Percentiles rank a stretch among this genome's conserved stretches.
Evolutionary conservation across 306 rosid genomes (phyloP).

Genomic region (Pterocarpus macrocarpus): DNA sequence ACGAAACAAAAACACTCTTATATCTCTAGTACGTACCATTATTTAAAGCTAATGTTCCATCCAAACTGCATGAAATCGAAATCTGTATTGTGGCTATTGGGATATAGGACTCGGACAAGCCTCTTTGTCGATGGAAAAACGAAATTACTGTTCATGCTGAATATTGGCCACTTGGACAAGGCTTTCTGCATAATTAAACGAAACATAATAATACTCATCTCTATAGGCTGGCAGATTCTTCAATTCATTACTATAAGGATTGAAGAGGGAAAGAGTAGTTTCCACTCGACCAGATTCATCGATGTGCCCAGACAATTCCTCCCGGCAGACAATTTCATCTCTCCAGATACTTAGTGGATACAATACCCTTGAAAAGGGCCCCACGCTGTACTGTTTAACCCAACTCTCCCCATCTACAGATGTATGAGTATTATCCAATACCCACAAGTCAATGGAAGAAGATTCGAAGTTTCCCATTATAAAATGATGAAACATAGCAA

Average conservation of each 20-base stretch:
- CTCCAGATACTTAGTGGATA: slow-evolving; percentile 30
- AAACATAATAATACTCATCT: neutral
- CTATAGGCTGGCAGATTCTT: neutral
- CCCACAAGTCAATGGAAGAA: slow-evolving; percentile 37
- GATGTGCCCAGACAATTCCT: neutral
- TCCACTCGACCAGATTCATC: neutral
- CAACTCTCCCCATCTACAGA: neutral
- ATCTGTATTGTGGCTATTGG: too few species aligned
- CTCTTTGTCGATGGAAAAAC: neutral
- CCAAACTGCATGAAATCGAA: too few species aligned
- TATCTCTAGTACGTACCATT: too few species aligned
- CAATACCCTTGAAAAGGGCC: slow-evolving; percentile 19
- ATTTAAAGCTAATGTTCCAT: too few species aligned
- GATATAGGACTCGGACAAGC: neutral
- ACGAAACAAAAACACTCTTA: too few species aligned
- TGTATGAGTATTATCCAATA: neutral
- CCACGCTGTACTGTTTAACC: slow-evolving; percentile 27
- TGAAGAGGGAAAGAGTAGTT: slow-evolving; percentile 1
- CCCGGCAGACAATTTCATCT: slow-evolving; percentile 31
- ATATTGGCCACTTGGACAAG: slow-evolving; percentile 26
- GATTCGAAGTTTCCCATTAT: neutral
- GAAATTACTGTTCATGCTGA: neutral
- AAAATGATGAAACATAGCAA: slow-evolving; percentile 32
- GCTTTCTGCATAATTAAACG: slow-evolving; percentile 37
- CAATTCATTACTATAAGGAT: slow-evolving; percentile 12